These are phyloP conservation scores for Huntiella bhutanensis DNA, from an alignment of 2,329 filamentous ascomycete genomes.

Conservation along the genomic window DNA sequence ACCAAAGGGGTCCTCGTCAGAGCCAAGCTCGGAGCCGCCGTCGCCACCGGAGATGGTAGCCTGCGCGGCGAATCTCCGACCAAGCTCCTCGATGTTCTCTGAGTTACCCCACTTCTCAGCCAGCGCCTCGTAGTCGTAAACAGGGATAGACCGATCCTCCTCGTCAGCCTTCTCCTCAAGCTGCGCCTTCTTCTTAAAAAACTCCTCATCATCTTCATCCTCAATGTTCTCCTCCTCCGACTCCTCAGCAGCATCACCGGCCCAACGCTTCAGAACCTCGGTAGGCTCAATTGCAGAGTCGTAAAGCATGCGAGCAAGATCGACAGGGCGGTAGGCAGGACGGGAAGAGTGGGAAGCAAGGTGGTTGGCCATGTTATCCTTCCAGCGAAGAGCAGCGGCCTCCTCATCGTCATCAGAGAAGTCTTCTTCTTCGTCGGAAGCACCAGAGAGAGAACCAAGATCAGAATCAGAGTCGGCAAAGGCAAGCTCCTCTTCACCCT, in stretches of 20 bases:
- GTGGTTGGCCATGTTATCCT: conserved; percentile 62
- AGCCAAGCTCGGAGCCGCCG: conserved; percentile 31
- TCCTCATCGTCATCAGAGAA: conserved; percentile 52
- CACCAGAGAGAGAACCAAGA: conserved; percentile 62
- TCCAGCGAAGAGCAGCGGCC: conserved; percentile 63
- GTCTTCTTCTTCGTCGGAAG: conserved; percentile 29
- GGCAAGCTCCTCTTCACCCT: conserved; percentile 48
- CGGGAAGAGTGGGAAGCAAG: conserved; percentile 54
- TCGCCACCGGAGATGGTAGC: conserved; percentile 16
- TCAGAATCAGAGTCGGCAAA: conserved; percentile 98
- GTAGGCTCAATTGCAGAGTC: conserved; percentile 57
- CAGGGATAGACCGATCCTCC: conserved; percentile 64
- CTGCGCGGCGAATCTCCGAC: conserved; percentile 56
- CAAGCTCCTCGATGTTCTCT: conserved; percentile 56
- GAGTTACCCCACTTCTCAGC: conserved; percentile 71
- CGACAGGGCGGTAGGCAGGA: conserved; percentile 56
- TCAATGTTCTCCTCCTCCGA: conserved; percentile 31
- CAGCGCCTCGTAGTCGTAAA: conserved; percentile 61
- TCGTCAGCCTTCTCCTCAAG: conserved; percentile 49
- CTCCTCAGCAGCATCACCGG: conserved; percentile 37
- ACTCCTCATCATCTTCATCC: conserved; percentile 34
- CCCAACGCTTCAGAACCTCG: conserved; percentile 65
- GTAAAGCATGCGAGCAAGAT: conserved; percentile 79
- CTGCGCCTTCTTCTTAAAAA: conserved; percentile 46
- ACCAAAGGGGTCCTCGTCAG: conserved; percentile 31